Evolutionary conservation across 257 asterid species (phyloP).

Genomic region (Ballota nigra): DNA sequence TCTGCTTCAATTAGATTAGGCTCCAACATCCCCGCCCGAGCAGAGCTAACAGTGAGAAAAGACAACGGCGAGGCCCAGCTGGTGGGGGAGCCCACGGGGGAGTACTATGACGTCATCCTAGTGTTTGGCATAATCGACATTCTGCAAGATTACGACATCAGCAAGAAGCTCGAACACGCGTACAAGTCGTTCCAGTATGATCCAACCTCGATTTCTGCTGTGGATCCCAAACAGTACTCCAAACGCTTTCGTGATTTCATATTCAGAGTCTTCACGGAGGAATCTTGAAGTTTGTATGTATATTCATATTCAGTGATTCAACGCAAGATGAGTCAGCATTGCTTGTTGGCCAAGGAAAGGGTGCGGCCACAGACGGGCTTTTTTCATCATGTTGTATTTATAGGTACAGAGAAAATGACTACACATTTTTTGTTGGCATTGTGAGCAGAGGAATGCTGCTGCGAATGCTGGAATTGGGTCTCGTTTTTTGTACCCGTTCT

Average conservation of each 20-base stretch:
- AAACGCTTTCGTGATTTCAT: conserved; percentile 83
- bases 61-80: conserved; percentile 53
- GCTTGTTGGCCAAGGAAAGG: conserved; percentile 9
- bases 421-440: conserved; percentile 28
- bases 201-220: conserved; percentile 84
- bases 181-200: conserved; percentile 88
- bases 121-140: conserved; percentile 89
- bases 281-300: conserved; percentile 18
- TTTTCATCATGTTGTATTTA: conserved; percentile 25
- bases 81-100: conserved; percentile 86
- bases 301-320: not conserved
- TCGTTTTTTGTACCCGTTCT: conserved; percentile 23
- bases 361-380: conserved; percentile 17
- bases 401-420: conserved; percentile 30
- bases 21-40: conserved; percentile 66
- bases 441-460: conserved; percentile 33
- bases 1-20: conserved; percentile 51
- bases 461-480: conserved; percentile 31
- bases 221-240: conserved; percentile 84
- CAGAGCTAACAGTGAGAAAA: conserved; percentile 68
- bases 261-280: conserved; percentile 68
- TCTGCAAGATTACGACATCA: conserved; percentile 81
- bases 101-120: conserved; percentile 76
- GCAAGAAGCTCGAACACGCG: conserved; percentile 98
- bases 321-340: conserved; percentile 1